phyloP scores from a whole-genome alignment of 2,329 filamentous ascomycete species.

The Endoconidiophora laricicola region DNA sequence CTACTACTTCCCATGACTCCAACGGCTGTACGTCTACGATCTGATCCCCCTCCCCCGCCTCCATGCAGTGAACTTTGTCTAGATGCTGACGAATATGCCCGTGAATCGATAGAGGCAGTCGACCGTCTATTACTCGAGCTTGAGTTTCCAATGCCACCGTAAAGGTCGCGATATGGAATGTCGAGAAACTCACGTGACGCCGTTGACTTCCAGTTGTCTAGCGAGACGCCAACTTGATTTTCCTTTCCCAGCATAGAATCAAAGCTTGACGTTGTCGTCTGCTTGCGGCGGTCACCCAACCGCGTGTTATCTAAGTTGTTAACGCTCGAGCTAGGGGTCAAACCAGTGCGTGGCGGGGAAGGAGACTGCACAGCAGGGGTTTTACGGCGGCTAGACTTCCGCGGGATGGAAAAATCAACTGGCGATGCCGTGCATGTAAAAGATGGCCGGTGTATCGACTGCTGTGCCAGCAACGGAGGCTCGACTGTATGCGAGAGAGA shows the following conservation, averaged over 20 bases:
- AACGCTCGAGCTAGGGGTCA: neutral
- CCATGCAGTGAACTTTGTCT: constrained; percentile 2
- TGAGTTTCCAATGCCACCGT: neutral
- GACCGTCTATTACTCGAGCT: constrained; percentile 1
- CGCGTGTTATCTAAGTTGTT: constrained; percentile 5
- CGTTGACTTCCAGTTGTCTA: constrained; percentile 8
- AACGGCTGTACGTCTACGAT: neutral
- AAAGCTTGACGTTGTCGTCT: neutral
- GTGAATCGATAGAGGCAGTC: neutral
- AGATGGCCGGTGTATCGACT: neutral
- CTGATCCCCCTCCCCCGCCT: neutral
- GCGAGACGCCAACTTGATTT: constrained; percentile 1
- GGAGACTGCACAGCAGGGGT: too few species aligned
- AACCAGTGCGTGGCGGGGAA: neutral
- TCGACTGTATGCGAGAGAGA: constrained; percentile 5
- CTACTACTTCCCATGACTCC: too few species aligned
- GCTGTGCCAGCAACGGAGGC: neutral
- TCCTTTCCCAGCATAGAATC: constrained; percentile 11
- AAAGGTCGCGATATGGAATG: constrained; percentile 10
- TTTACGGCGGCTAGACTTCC: constrained; percentile 3
- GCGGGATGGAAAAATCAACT: constrained; percentile 1
- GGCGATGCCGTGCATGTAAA: constrained; percentile 2
- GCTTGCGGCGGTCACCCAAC: constrained; percentile 1
- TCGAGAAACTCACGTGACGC: constrained; percentile 6
- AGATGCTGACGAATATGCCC: constrained; percentile 5